These are phyloP conservation scores for Rubia peregrina DNA, from an alignment of 305 asterid genomes.

Conservation along the genomic window DNA sequence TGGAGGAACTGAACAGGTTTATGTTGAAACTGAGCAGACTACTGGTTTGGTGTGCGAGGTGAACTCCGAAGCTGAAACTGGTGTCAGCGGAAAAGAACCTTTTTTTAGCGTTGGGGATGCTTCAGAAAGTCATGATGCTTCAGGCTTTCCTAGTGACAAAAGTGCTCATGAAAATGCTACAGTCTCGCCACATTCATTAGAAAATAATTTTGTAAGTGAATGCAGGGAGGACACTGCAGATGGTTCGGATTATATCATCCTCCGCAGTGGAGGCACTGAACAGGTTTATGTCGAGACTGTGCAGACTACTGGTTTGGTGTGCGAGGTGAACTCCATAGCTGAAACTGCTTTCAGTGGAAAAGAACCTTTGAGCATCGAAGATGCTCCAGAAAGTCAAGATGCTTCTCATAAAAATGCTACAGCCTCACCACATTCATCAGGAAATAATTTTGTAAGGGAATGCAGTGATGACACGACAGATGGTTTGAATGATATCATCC, in stretches of 20 bases:
- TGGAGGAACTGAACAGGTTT: no score
- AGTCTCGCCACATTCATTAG: no score
- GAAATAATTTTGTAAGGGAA: slow-evolving; percentile 24
- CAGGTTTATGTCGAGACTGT: neutral
- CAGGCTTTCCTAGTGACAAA: slow-evolving; percentile 2
- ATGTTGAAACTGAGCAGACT: no score
- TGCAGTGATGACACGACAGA: neutral
- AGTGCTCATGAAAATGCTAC: neutral
- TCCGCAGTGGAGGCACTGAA: neutral
- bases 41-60: no score
- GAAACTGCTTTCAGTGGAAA: neutral
- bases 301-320: neutral
- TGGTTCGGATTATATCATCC: neutral
- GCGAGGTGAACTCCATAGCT: neutral
- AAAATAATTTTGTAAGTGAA: neutral
- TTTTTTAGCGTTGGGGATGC: no score
- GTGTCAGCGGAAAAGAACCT: no score
- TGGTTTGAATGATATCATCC: slow-evolving; percentile 6
- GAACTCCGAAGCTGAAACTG: no score
- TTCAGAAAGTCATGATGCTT: no score
- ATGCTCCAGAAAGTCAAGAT: neutral
- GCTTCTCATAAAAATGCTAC: neutral
- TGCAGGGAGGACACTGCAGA: neutral
- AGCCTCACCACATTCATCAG: slow-evolving; percentile 17
- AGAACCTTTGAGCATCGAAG: neutral